These are phyloP conservation scores for Eugenia klotzschiana DNA, from an alignment of 441 rosid genomes.

Conservation along the genomic window DNA sequence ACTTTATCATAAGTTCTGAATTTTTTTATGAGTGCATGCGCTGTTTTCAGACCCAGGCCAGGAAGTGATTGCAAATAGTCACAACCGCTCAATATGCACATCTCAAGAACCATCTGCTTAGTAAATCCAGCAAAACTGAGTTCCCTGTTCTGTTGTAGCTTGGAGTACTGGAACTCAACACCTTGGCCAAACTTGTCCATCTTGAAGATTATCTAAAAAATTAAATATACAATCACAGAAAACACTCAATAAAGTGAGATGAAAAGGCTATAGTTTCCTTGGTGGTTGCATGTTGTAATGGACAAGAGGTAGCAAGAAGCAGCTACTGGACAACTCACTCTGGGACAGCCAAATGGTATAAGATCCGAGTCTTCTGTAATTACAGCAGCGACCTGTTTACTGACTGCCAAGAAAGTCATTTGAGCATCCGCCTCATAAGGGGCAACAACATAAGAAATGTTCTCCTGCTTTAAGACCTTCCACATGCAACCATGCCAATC, in stretches of 20 bases:
- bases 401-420: slow-evolving; percentile 74
- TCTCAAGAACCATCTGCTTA: slow-evolving; percentile 78
- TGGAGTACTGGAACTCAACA: slow-evolving; percentile 61
- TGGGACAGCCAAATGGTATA: slow-evolving; percentile 89
- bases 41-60: slow-evolving; percentile 92
- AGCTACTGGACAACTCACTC: slow-evolving; percentile 42
- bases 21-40: slow-evolving; percentile 67
- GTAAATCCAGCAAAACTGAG: slow-evolving; percentile 63
- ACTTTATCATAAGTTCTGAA: slow-evolving; percentile 81
- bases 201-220: slow-evolving; percentile 63
- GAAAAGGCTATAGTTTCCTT: neutral
- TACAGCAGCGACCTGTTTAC: slow-evolving; percentile 74
- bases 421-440: slow-evolving; percentile 99
- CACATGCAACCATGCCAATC: slow-evolving; percentile 11
- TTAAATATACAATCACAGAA: neutral
- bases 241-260: neutral
- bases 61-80: slow-evolving; percentile 87
- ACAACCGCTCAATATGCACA: slow-evolving; percentile 98
- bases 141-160: slow-evolving; percentile 56
- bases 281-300: neutral
- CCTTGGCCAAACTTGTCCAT: slow-evolving; percentile 97
- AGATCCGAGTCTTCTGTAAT: slow-evolving; percentile 97
- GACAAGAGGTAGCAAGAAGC: neutral
- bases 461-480: slow-evolving; percentile 76
- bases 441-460: slow-evolving; percentile 63